Conservation (phyloP, 768 basidiomycete genomes). For the Amylocystis lapponica region DNA sequence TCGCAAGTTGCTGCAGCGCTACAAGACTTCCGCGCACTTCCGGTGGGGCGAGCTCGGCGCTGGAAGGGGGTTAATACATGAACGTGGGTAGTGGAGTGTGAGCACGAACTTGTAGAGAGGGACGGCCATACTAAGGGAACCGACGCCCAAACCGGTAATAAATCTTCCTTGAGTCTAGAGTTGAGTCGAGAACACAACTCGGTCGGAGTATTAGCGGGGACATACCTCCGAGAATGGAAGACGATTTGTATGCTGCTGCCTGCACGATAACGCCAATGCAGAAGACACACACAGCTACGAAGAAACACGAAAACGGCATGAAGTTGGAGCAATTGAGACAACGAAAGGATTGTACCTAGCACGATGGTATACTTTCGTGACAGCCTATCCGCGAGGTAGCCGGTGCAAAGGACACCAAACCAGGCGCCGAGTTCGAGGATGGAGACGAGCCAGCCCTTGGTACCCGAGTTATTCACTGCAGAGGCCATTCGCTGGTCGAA, state of each 20-base stretch:
- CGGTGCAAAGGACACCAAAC: constrained; percentile 68
- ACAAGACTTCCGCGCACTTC: constrained; percentile 80
- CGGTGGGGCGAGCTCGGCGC: constrained; percentile 62
- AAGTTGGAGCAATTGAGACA: too few relatives aligned
- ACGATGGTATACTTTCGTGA: constrained; percentile 71
- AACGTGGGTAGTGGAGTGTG: background rate
- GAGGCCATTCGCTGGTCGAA: constrained; percentile 52
- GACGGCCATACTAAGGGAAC: constrained; percentile 78
- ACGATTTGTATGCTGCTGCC: constrained; percentile 47
- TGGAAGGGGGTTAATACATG: constrained; percentile 3
- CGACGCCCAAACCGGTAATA: constrained; percentile 76
- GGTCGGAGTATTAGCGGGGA: background rate
- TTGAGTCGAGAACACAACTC: background rate
- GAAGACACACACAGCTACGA: constrained; percentile 20
- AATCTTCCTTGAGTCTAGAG: constrained; percentile 44
- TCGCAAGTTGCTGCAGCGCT: constrained; percentile 76
- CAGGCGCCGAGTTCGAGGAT: constrained; percentile 75
- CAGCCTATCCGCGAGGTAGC: constrained; percentile 66
- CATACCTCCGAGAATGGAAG: constrained; percentile 62
- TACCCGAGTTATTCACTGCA: constrained; percentile 43
- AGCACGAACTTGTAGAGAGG: constrained; percentile 59
- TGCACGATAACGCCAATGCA: constrained; percentile 69
- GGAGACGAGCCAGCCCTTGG: constrained; percentile 68
- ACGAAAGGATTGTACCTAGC: constrained; percentile 33
- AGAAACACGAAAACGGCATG: too few relatives aligned